phyloP scores from a whole-genome alignment of 1,284 basidiomycete genomes.

The Cryptococcus jaspeensis region DNA sequence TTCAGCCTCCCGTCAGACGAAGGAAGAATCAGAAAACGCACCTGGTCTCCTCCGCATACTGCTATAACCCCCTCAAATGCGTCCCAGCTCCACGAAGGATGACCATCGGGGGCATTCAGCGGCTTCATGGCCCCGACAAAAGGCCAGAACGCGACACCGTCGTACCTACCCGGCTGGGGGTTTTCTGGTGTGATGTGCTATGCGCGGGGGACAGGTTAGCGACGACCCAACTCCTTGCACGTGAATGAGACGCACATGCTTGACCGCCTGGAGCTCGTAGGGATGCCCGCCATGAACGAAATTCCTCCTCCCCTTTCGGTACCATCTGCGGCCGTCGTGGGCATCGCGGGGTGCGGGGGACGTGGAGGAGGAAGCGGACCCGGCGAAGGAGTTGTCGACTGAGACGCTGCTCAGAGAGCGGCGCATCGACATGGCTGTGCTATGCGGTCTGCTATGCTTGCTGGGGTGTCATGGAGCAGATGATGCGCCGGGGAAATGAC shows the following conservation, averaged over 20 bases:
- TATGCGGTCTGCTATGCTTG: too few species aligned
- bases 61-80: constrained; percentile 9
- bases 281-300: constrained; percentile 2
- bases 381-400: too few species aligned
- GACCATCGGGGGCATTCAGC: background rate
- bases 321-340: constrained; percentile 7
- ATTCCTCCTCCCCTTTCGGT: constrained; percentile 3
- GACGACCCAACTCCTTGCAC: background rate
- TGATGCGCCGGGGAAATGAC: too few species aligned
- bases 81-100: constrained; percentile 2
- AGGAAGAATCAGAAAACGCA: background rate
- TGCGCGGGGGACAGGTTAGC: background rate
- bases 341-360: background rate
- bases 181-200: background rate
- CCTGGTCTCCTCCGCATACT: constrained; percentile 4
- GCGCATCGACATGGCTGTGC: too few species aligned
- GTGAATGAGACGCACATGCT: background rate
- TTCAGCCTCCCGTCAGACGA: background rate
- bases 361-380: too few species aligned
- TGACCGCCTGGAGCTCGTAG: constrained; percentile 5
- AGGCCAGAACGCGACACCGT: constrained; percentile 18
- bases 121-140: constrained; percentile 12
- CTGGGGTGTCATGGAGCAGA: too few species aligned
- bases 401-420: too few species aligned
- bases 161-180: background rate